Evolutionary conservation across 306 rosid genomes (phyloP), one percentile per base, ranked within the genome.

Genomic region (Lablab purpureus): DNA sequence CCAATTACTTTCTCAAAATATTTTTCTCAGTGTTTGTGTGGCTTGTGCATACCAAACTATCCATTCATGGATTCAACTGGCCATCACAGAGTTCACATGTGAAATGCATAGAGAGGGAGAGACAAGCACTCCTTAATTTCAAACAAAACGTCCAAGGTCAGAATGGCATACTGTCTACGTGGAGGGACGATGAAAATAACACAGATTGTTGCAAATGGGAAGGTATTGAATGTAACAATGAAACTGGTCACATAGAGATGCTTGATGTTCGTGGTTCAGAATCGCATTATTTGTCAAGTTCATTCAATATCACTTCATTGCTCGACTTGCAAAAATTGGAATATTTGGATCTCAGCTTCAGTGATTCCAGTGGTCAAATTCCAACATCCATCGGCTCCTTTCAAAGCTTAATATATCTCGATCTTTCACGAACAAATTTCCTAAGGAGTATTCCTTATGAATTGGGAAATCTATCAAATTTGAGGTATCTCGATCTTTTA

Each of bases 271-370:
- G 6, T 28, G 70, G 74, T 14, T 11, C 17, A 0, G 0, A 5
- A 13, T 0, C 7, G 3, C 40, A 50, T 2, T 2, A 0, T 22
- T 67, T 77, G 52, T 0, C 0, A 23, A 74, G 67, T 51, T 5
- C 1, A 66, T 17, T 51, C 46, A 23, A 66, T 23, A 5, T 77
- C 8, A 22, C 70, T 18, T 13, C 18, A 73, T 71, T 79, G 64
- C 0, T 64, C 40, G 19, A 19, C 8, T 27, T 65, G 62, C 70
- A 66, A 25, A 25, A 66, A 15, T 0, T 81, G 2, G 27, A 54
- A 55, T 8, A 74, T 66, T 74, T 81, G 43, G 80, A 81, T 13
- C 80, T 81, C 19, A 81, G 76, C 3, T 1, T 0, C 3, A 81
- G 1, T 43, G 7, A 6, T 36, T 55, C 74, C 0, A 0, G 0